These are phyloP conservation scores for Carallia brachiata DNA, from an alignment of 345 rosid species.

Conservation along the genomic window DNA sequence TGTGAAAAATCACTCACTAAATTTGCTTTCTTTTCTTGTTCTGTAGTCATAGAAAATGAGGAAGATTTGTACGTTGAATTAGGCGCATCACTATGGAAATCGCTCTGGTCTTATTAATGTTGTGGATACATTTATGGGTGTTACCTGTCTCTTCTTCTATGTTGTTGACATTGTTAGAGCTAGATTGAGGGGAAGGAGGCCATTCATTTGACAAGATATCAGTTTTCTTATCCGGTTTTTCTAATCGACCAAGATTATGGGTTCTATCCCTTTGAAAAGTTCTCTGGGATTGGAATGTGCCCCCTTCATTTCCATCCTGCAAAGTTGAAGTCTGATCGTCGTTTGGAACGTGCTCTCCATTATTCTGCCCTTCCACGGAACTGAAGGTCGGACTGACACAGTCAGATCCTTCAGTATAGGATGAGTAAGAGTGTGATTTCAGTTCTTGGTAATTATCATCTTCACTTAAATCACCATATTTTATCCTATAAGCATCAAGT, in stretches of 20 bases:
- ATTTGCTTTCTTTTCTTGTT: slow-evolving; percentile 17
- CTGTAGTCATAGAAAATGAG: background rate
- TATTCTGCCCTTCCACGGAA: slow-evolving; percentile 18
- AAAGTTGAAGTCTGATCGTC: slow-evolving; percentile 9
- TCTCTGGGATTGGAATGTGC: slow-evolving; percentile 8
- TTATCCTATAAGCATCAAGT: slow-evolving; percentile 59
- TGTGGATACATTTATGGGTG: background rate
- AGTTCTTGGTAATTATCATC: slow-evolving; percentile 26
- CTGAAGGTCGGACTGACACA: slow-evolving; percentile 16
- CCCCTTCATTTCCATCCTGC: slow-evolving; percentile 18
- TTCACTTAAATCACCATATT: slow-evolving; percentile 43
- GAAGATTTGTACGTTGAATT: background rate
- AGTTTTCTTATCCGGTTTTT: slow-evolving; percentile 25
- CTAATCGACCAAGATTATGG: slow-evolving; percentile 17
- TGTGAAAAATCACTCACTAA: slow-evolving; percentile 33
- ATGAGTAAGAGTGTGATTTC: slow-evolving; percentile 16
- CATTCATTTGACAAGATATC: slow-evolving; percentile 17
- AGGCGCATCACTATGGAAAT: too few relatives aligned
- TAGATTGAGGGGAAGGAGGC: slow-evolving; percentile 21
- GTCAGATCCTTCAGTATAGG: slow-evolving; percentile 26
- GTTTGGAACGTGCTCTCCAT: slow-evolving; percentile 14
- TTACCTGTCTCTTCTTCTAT: slow-evolving; percentile 39
- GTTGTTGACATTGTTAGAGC: slow-evolving; percentile 18
- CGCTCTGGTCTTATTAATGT: too few relatives aligned
- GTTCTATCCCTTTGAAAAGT: slow-evolving; percentile 10